Evolutionary conservation across 1,139 yeast species (phyloP).

Genomic region (Kurtzmaniella quercitrusa): DNA sequence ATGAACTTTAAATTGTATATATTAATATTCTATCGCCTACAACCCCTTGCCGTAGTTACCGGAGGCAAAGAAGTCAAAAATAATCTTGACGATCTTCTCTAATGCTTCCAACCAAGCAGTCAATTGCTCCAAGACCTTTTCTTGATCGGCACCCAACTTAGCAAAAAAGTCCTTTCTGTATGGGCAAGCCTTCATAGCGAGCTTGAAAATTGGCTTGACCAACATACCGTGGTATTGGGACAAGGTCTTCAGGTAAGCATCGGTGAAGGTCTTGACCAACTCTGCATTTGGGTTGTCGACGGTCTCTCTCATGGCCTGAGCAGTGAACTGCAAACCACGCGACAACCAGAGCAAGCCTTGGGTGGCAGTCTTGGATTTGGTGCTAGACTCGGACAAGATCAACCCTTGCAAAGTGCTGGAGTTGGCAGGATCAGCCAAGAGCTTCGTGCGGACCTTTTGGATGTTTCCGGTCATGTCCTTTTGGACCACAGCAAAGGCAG

Average conservation of each 20-base stretch:
- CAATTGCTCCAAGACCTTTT: conserved; percentile 61
- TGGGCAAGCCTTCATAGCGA: conserved; percentile 96
- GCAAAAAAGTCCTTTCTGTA: conserved; percentile 81
- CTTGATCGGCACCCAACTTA: conserved; percentile 72
- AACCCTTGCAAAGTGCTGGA: conserved; percentile 72
- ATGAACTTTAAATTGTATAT: not conserved
- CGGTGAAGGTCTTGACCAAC: conserved; percentile 73
- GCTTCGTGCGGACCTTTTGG: conserved; percentile 63
- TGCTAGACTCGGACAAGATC: conserved; percentile 63
- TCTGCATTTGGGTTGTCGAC: conserved; percentile 58
- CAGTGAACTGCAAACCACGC: conserved; percentile 84
- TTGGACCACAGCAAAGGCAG: conserved; percentile 83
- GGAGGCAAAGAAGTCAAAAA: conserved; percentile 68
- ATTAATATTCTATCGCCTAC: conserved; percentile 24
- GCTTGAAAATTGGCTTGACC: conserved; percentile 80
- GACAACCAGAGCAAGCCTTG: conserved; percentile 89
- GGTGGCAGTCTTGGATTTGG: conserved; percentile 74
- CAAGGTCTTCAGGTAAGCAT: conserved; percentile 75
- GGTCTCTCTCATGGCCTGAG: conserved; percentile 81
- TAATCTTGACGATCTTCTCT: conserved; percentile 67
- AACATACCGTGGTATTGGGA: conserved; percentile 78
- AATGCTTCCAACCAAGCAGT: conserved; percentile 72
- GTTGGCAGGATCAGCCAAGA: conserved; percentile 59
- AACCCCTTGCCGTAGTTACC: conserved; percentile 91
- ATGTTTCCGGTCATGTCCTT: conserved; percentile 88